Evolutionary conservation across 768 basidiomycete genomes (phyloP).

Genomic region (Russula griseocarnosa): DNA sequence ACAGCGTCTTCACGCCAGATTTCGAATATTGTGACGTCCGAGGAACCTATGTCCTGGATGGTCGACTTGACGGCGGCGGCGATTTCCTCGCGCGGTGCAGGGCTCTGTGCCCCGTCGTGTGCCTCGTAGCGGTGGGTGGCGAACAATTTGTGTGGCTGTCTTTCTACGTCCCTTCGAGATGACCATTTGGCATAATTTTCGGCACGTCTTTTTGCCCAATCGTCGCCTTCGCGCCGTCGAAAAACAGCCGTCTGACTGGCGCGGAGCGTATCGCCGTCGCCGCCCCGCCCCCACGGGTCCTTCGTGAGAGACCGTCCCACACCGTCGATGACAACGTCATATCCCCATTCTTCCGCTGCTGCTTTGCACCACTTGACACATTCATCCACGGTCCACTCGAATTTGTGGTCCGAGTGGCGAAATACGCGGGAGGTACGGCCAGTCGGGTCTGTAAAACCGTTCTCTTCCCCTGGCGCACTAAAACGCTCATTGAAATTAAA

Average conservation of each 20-base stretch:
- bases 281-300: slow-evolving; percentile 73
- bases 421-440: slow-evolving; percentile 68
- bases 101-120: slow-evolving; percentile 46
- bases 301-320: slow-evolving; percentile 56
- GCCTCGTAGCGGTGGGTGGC: slow-evolving; percentile 48
- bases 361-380: slow-evolving; percentile 59
- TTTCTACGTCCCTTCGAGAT: slow-evolving; percentile 19
- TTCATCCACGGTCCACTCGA: slow-evolving; percentile 82
- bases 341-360: slow-evolving; percentile 65
- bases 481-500: slow-evolving; percentile 80
- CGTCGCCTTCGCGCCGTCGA: slow-evolving; percentile 41
- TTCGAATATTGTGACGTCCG: slow-evolving; percentile 42
- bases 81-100: slow-evolving; percentile 46
- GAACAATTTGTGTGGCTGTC: slow-evolving; percentile 45
- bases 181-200: slow-evolving; percentile 32
- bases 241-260: slow-evolving; percentile 70
- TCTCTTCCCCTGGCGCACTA: slow-evolving; percentile 47
- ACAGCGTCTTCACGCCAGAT: slow-evolving; percentile 48
- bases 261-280: slow-evolving; percentile 45
- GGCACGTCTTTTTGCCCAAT: slow-evolving; percentile 32
- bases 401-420: slow-evolving; percentile 81
- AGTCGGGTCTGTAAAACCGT: slow-evolving; percentile 70
- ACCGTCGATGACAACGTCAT: slow-evolving; percentile 54
- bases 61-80: slow-evolving; percentile 45
- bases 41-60: slow-evolving; percentile 54